Evolutionary conservation across 495 filamentous ascomycete species (phyloP), one percentile per base, ranked within the genome.

Genomic region (Amniculicola lignicola): DNA sequence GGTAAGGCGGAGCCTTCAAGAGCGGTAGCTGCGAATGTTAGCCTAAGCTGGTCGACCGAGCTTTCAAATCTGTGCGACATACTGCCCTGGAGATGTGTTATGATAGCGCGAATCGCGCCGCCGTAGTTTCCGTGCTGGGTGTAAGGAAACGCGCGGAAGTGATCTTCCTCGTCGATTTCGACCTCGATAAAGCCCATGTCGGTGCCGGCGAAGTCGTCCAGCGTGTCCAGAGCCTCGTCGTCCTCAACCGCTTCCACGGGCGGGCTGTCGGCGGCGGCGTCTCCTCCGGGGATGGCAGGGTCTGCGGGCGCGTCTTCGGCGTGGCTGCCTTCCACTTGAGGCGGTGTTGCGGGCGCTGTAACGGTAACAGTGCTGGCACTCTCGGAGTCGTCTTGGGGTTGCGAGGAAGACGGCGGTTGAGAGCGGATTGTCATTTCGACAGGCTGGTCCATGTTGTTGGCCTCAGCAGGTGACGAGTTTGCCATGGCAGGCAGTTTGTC

Each of bases 341-440:
- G 40, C 12, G 35, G 24, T 4, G 18, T 14, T 6, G 37, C 31
- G 22, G 59, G 19, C 21, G 57, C 61, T 11, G 41, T 11, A 35
- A 18, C 23, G 3, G 0, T 22, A 23, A 28, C 23, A 3, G 0
- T 16, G 36, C 18, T 27, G 42, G 24, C 16, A 42, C 62, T 51
- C 28, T 66, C 61, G 40, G 29, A 33, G 19, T 22, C 40, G 40
- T 50, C 31, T 23, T 23, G 21, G 36, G 56, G 24, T 28, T 61
- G 43, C n/a, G 54, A 52, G 15, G 74, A 76, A 9, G 74, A 75
- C 51, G 57, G 37, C 9, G 46, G 63, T 31, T 58, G 77, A 72
- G 68, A 73, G 29, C 68, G 66, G 42, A 70, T 82, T 19, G 81
- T 82, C 41, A 84, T 75, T 64, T 77, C 18, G 73, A 55, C 52